Base-by-base conservation (phyloP, 2,329 filamentous ascomycete species). In the Stagonosporopsis tanaceti region DNA sequence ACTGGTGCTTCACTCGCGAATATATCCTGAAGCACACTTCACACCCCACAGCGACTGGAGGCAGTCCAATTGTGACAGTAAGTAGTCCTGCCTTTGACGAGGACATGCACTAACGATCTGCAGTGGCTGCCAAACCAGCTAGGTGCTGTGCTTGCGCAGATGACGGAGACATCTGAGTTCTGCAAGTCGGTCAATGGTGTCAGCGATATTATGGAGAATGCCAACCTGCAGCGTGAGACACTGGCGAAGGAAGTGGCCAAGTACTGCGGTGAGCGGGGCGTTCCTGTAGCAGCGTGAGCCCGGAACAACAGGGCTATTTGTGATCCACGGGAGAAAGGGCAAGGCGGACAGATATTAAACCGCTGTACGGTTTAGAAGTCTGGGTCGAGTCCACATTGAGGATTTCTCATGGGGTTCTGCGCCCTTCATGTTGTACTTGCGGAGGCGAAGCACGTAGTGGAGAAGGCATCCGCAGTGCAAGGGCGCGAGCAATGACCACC, bases 1-100 rank as follows among this genome's bases (percentile, higher is more conserved):
- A 94, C 76, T 94, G 91, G 91, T 91, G 89, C 74, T 94, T 94
- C 72, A 91, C 90, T 2, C 83, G 90, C 57, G 90, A 93, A 80
- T 94, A 94, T 72, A 93, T 94, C 67, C 83, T 94, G 61, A 92
- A 92, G 81, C 85, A 87, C 70, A 93, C 89, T 0, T 81, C 79
- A 17, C 90, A 94, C 71, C 90, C 91, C 0, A 92, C 89, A 2
- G 91, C 91, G 0, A 94, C 91, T 0, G 91, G 91, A 2, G 91
- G 91, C 17, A 91, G 88, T 65, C 91, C 91, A 3, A 93, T 94
- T 60, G 89, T 93, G 15, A 93, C 90, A 2, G 78, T 79, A 69
- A 66, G 76, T 73, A 22, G 7, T 39, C 6, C 12, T 22, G 4
- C 22, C 5, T 2, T 30, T 17, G 6, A 11, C 1, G 2, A 28